Evolutionary conservation across 2,329 filamentous ascomycete species (phyloP), one percentile per base, ranked within the genome.

Genomic region (Aspergillus novofumigatus): DNA sequence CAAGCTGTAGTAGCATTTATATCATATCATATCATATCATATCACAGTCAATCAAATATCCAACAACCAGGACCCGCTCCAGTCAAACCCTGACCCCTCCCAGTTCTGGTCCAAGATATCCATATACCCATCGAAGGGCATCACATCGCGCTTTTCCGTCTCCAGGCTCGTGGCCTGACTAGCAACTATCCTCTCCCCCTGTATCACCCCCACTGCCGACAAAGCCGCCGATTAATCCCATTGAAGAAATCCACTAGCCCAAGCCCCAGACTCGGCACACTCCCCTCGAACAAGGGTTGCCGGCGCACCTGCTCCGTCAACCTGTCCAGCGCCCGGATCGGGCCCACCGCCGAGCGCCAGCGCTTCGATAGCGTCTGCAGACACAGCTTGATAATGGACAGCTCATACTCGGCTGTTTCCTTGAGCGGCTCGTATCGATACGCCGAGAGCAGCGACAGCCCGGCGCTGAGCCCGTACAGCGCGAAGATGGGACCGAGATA

Each of bases 401-500:
- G 32, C 52, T 66, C 65, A 54, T 67, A 62, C 29, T 67, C 64
- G 11, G 66, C 65, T 2, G 56, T 65, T 8, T 51, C 59, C 55
- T 67, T 62, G 1, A 75, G 62, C 7, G 69, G 67, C 7, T 68
- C 56, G 45, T 75, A 74, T 6, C 72, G 69, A 56, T 69, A 75
- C 52, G 70, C 72, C 2, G 74, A 75, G 0, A 77, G 67, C n/a
- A 75, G 68, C 0, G 73, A 68, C 35, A 77, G 65, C 0, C 75
- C 75, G 2, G 75, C 73, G 11, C 71, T 72, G 3, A 77, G 66
- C 17, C 72, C 72, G 52, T 77, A 77, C 59, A 77, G 76, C 3
- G 75, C 74, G 54, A 73, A 77, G 3, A 75, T 73, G 0, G 75
- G 73, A 0, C 74, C 75, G 1, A 77, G 61, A 26, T 72, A 75